Evolutionary conservation across 345 rosid species (phyloP).

Genomic region (Brassica cretica): DNA sequence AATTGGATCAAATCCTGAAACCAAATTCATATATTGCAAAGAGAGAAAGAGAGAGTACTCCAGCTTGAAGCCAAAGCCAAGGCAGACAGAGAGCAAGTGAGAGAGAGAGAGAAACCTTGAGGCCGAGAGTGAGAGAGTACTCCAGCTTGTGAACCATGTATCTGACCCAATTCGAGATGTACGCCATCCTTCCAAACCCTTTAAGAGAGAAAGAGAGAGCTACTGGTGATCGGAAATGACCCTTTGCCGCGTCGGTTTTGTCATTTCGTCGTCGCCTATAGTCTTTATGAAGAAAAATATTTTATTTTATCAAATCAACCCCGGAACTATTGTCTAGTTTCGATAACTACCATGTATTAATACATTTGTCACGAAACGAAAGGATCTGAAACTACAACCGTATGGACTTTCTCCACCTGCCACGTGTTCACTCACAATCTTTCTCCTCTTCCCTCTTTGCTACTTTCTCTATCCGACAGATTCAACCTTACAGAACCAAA

Average conservation of each 20-base stretch:
- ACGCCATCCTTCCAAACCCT: slow-evolving; percentile 49
- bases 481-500: background rate
- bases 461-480: slow-evolving; percentile 27
- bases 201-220: background rate
- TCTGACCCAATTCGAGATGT: slow-evolving; percentile 68
- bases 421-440: slow-evolving; percentile 31
- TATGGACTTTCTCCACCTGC: slow-evolving; percentile 18
- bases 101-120: slow-evolving; percentile 53
- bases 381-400: background rate
- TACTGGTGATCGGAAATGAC: background rate
- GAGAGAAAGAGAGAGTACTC: background rate
- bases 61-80: background rate
- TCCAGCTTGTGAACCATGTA: slow-evolving; percentile 72
- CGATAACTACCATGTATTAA: background rate
- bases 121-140: slow-evolving; percentile 61
- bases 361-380: background rate
- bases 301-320: background rate
- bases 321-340: background rate
- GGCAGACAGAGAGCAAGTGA: background rate
- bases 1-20: background rate
- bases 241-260: slow-evolving; percentile 29
- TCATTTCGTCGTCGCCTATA: slow-evolving; percentile 30
- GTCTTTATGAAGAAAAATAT: slow-evolving; percentile 6
- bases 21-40: background rate
- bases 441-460: background rate